These are phyloP conservation scores for Saccharomycopsis babjevae DNA, from an alignment of 805 yeast species.

Conservation along the genomic window DNA sequence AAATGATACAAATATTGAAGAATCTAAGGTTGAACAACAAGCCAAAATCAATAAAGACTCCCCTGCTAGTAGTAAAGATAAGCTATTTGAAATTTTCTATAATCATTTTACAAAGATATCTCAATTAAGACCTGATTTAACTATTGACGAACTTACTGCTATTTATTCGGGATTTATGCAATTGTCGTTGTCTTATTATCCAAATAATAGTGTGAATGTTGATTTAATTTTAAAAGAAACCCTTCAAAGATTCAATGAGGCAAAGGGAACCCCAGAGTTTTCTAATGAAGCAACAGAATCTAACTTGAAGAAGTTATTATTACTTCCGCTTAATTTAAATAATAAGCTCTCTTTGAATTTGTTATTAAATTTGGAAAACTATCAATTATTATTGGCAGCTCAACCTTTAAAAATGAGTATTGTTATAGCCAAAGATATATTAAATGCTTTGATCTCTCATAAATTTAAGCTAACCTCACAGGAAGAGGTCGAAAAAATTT, in stretches of 20 bases:
- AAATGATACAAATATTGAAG: constrained; percentile 14
- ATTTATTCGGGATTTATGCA: constrained; percentile 57
- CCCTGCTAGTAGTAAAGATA: constrained; percentile 3
- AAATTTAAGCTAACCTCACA: constrained; percentile 29
- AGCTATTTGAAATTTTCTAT: constrained; percentile 57
- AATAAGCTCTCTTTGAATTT: constrained; percentile 15
- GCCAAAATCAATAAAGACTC: constrained; percentile 8
- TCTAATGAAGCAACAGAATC: constrained; percentile 25
- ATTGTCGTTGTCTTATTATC: constrained; percentile 58
- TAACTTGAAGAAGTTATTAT: constrained; percentile 36
- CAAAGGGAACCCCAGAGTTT: constrained; percentile 21
- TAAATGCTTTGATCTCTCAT: constrained; percentile 42
- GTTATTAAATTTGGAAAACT: constrained; percentile 38
- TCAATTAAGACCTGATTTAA: constrained; percentile 51
- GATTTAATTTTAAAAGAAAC: constrained; percentile 54
- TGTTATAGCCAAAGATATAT: constrained; percentile 48
- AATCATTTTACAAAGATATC: constrained; percentile 46
- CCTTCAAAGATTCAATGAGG: constrained; percentile 28
- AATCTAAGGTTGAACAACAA: background rate
- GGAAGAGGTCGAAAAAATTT: constrained; percentile 49
- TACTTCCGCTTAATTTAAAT: constrained; percentile 36
- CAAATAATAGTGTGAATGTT: constrained; percentile 47
- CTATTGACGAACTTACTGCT: constrained; percentile 53
- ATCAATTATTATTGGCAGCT: constrained; percentile 42
- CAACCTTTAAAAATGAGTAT: constrained; percentile 45